These are phyloP conservation scores for Trichoderma afroharzianum DNA, from an alignment of 2,329 filamentous ascomycete species.

Conservation along the genomic window DNA sequence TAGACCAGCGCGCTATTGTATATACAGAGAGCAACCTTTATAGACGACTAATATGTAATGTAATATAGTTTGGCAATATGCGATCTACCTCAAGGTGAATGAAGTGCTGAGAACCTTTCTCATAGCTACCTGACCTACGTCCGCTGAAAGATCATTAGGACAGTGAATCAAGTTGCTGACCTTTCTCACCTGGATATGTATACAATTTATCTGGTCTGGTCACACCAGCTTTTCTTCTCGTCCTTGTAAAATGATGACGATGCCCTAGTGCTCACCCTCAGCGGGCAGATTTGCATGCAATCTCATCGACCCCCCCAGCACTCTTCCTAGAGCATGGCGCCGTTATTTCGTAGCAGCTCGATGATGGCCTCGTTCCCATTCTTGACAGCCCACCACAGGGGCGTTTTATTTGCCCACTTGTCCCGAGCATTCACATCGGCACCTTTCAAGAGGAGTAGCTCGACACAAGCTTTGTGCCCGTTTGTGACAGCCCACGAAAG, in stretches of 20 bases:
- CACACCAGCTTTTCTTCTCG: too few relatives aligned
- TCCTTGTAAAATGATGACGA: not conserved
- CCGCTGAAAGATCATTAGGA: not conserved
- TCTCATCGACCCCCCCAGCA: not conserved
- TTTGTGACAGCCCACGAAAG: not conserved
- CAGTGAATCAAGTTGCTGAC: not conserved
- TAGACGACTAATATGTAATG: not conserved
- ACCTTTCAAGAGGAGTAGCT: too few relatives aligned
- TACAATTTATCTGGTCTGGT: too few relatives aligned
- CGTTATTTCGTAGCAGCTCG: not conserved
- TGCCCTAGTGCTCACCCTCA: too few relatives aligned
- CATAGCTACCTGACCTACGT: not conserved
- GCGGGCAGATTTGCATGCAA: not conserved
- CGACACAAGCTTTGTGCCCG: too few relatives aligned
- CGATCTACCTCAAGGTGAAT: not conserved
- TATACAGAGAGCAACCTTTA: not conserved
- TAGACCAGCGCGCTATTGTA: not conserved
- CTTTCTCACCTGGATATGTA: too few relatives aligned
- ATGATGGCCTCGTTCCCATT: not conserved
- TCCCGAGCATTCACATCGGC: too few relatives aligned
- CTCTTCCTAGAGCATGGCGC: not conserved
- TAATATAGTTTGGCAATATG: not conserved
- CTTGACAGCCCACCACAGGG: not conserved
- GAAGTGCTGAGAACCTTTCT: rapidly evolving
- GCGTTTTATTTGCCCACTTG: too few relatives aligned